Percentiles rank a stretch among this genome's conserved stretches.
Evolutionary conservation across 1,284 basidiomycete genomes (phyloP).

Genomic region (Microbotryum intermedium): DNA sequence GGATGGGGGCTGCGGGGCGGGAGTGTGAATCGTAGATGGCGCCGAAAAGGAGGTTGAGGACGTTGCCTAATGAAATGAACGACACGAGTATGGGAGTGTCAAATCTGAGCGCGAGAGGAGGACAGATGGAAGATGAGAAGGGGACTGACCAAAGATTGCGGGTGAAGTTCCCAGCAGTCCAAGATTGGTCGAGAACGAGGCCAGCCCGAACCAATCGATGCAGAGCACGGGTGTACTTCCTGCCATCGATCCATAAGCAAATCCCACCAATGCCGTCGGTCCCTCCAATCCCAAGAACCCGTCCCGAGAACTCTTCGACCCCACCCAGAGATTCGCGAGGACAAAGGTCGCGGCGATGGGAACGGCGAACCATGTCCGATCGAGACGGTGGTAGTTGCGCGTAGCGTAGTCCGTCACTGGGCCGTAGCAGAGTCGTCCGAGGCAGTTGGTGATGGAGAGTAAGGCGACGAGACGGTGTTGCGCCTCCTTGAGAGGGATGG

Average conservation of each 20-base stretch:
- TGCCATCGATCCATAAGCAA: neutral
- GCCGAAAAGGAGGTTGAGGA: neutral
- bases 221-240: neutral
- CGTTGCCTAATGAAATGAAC: neutral
- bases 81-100: neutral
- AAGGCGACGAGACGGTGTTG: neutral
- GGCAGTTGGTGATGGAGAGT: neutral
- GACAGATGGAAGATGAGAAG: neutral
- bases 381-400: neutral
- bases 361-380: neutral
- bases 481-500: neutral
- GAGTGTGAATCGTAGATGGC: neutral
- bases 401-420: neutral
- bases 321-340: neutral
- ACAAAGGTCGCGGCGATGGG: neutral
- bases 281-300: neutral
- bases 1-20: no score
- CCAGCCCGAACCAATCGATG: neutral
- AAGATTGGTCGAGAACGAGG: neutral
- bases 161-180: neutral
- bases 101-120: neutral
- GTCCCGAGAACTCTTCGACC: neutral
- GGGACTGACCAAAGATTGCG: neutral
- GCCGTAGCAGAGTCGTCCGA: neutral
- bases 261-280: neutral